These are phyloP conservation scores for Paramecium pentaurelia DNA, from an alignment of 73 alveolate species.

Conservation along the genomic window DNA sequence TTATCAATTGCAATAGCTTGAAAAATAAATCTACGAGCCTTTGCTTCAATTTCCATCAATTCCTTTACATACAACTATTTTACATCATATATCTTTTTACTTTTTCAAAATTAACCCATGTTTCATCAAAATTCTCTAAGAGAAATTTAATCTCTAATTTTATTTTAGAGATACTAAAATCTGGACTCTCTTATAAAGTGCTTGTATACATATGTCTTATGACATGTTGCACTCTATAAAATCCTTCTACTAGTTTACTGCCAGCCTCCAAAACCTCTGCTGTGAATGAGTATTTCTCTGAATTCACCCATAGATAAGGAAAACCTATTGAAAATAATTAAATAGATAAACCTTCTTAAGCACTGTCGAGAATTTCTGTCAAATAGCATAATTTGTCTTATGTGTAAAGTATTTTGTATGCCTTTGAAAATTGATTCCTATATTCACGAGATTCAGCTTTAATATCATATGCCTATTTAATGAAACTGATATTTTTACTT, in stretches of 20 bases:
- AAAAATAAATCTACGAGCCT: constrained; percentile 85
- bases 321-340: constrained; percentile 59
- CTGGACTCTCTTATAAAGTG: constrained; percentile 61
- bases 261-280: constrained; percentile 93
- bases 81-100: constrained; percentile 70
- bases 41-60: constrained; percentile 91
- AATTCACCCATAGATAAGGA: constrained; percentile 92
- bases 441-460: constrained; percentile 79
- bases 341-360: constrained; percentile 81
- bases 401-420: constrained; percentile 86
- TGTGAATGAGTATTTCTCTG: constrained; percentile 91
- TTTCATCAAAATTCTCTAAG: constrained; percentile 51
- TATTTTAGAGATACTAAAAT: constrained; percentile 54
- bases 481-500: constrained; percentile 45
- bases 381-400: constrained; percentile 87
- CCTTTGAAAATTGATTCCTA: constrained; percentile 88
- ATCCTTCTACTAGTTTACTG: constrained; percentile 76
- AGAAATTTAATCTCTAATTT: constrained; percentile 62
- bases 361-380: constrained; percentile 95
- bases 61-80: constrained; percentile 88
- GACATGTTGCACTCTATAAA: constrained; percentile 74
- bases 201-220: constrained; percentile 73
- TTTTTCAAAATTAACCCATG: constrained; percentile 66
- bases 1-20: constrained; percentile 93
- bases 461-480: constrained; percentile 34